A percentile compares a stretch with the other conserved stretches of the same genome.
phyloP scores from a whole-genome alignment of 306 rosid species.

The Malus sylvestris region DNA sequence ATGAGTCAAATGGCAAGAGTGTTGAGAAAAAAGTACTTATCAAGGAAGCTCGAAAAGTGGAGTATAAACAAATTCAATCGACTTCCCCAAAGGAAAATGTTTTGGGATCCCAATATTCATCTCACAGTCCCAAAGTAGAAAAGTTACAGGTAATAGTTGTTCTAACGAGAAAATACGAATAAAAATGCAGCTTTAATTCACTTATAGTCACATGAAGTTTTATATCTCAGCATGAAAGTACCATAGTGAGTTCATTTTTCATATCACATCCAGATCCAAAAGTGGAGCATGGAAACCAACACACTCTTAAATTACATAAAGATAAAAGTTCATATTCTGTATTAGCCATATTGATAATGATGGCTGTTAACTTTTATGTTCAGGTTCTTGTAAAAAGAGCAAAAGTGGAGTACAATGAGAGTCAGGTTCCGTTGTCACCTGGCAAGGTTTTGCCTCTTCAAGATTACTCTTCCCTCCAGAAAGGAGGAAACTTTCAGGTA shows the following conservation, averaged over 20 bases:
- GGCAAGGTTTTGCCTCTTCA: conserved; percentile 9
- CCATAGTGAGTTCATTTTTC: not conserved
- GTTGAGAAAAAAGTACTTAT: conserved; percentile 16
- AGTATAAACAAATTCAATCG: not conserved
- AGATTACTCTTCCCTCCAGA: not conserved
- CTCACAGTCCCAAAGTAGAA: not conserved
- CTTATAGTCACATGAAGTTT: not conserved
- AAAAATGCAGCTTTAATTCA: not conserved
- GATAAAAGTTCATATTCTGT: not conserved
- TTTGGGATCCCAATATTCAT: not conserved
- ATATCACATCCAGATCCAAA: not conserved
- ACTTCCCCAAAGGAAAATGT: not conserved
- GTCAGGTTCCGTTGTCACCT: conserved; percentile 1
- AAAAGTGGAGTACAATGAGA: not conserved
- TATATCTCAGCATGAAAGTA: not conserved
- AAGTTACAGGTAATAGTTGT: not conserved
- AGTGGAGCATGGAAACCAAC: not conserved
- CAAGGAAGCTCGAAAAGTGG: conserved; percentile 22
- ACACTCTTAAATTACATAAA: not conserved
- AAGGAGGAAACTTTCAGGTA: not conserved
- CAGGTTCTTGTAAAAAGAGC: conserved; percentile 30
- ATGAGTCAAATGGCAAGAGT: conserved; percentile 16
- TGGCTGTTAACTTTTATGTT: conserved; percentile 14
- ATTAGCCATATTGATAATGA: not conserved
- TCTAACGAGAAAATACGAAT: not conserved